Evolutionary conservation across 306 rosid genomes (phyloP).

Genomic region (Pyrus pyrifolia): DNA sequence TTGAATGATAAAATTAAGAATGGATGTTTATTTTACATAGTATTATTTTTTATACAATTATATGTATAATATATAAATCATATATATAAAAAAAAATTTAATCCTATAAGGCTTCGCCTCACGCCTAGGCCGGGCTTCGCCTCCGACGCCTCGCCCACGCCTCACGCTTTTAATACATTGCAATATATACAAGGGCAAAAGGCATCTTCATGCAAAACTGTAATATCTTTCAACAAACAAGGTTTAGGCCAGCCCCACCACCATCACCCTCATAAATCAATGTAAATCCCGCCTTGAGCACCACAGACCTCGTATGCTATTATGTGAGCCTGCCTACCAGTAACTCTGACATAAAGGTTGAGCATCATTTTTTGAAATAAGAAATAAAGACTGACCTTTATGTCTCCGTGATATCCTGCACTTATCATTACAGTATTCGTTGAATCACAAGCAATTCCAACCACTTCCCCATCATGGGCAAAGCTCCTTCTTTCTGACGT

Average conservation of each 20-base stretch:
- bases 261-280: background rate
- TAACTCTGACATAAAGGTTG: background rate
- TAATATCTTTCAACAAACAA: background rate
- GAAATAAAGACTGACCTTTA: conserved; percentile 51
- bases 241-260: background rate
- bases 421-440: conserved; percentile 86
- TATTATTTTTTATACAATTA: too few relatives aligned
- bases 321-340: background rate
- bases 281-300: background rate
- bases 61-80: too few relatives aligned
- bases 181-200: background rate
- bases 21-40: too few relatives aligned
- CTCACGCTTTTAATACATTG: too few relatives aligned
- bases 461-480: conserved; percentile 89
- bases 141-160: too few relatives aligned
- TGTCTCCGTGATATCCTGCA: conserved; percentile 83
- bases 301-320: background rate
- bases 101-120: too few relatives aligned
- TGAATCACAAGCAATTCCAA: conserved; percentile 93
- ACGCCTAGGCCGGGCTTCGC: too few relatives aligned
- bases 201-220: background rate
- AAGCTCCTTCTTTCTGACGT: conserved; percentile 37
- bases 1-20: too few relatives aligned
- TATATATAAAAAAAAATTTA: too few relatives aligned
- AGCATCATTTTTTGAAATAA: background rate